phyloP scores from a whole-genome alignment of 208 protist species.

The Crithidia bombi region DNA sequence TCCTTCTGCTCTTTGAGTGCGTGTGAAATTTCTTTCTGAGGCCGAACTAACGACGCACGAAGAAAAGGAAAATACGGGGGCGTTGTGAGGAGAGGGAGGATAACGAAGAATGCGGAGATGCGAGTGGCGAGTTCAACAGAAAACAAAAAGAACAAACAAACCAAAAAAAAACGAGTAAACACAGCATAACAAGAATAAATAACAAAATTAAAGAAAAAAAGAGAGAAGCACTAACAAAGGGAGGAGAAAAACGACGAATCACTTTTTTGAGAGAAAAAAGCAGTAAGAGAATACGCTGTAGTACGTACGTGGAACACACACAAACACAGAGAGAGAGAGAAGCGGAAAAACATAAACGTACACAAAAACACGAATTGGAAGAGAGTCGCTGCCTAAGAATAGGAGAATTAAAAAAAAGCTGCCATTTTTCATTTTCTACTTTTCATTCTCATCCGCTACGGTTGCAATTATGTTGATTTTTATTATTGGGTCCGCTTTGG shows the following conservation, averaged over 20 bases:
- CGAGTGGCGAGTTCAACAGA: neutral
- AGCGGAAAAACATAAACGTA: no score
- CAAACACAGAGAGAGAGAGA: no score
- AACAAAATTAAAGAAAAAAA: slow-evolving; percentile 11
- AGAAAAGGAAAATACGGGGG: neutral
- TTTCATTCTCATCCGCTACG: no score
- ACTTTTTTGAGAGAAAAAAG: neutral
- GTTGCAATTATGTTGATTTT: no score
- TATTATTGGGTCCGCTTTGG: no score
- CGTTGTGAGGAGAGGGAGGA: neutral
- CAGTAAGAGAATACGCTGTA: no score
- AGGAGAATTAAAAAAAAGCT: no score
- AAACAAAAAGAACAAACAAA: neutral
- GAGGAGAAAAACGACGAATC: neutral
- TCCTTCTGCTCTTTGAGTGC: no score
- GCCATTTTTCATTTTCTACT: neutral
- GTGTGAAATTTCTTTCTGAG: neutral
- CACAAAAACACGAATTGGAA: no score
- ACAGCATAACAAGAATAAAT: slow-evolving; percentile 5
- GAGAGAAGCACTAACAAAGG: neutral
- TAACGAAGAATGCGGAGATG: no score
- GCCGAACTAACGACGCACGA: neutral
- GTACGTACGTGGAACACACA: neutral
- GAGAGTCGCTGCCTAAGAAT: no score
- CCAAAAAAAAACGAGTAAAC: neutral